Evolutionary conservation across 805 yeast species (phyloP), one percentile per base, ranked within the genome.

Genomic region (Saccharomycopsis amapae): DNA sequence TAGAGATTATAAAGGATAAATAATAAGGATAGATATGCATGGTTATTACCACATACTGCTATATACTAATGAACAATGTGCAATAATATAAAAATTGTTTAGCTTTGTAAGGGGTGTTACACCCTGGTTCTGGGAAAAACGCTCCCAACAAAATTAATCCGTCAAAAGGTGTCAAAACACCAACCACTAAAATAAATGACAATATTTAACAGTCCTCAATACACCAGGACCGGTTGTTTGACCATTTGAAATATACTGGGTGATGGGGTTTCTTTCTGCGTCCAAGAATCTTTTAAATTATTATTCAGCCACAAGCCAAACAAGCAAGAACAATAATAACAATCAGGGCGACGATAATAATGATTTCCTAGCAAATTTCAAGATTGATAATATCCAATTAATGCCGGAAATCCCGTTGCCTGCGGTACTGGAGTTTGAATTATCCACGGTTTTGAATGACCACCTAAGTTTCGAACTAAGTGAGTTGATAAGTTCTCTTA

Each of bases 401-500:
- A 12, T 19, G 23, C 51, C 51, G n/a, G 51, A 43, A 19, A 26
- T 45, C n/a, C 43, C 45, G n/a, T 41, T 50, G 13, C 53, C 53
- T 3, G 12, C 38, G 9, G 18, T 33, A 4, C 34, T 26, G 6
- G 48, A 39, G 22, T 50, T 50, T 34, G 36, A 46, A 23, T 36
- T 50, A 4, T 43, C 48, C 7, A 40, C 33, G 3, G 38, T 50
- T 19, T 19, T 50, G 10, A 32, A 46, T 4, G 22, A 42, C n/a
- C 33, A 50, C 20, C 31, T 50, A 7, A 22, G 25, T 12, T 69
- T 89, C 50, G 97, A 93, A 64, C 96, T 87, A 5, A 82, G 79
- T 50, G 97, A 90, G 65, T 89, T 85, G 59, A 90, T 93, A 41
- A 96, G 87, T 56, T 79, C 86, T 15, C 84, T 90, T 58, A 69